Evolutionary conservation across 2,329 filamentous ascomycete species (phyloP), one percentile per base, ranked within the genome.

Genomic region (Talaromyces sp.): DNA sequence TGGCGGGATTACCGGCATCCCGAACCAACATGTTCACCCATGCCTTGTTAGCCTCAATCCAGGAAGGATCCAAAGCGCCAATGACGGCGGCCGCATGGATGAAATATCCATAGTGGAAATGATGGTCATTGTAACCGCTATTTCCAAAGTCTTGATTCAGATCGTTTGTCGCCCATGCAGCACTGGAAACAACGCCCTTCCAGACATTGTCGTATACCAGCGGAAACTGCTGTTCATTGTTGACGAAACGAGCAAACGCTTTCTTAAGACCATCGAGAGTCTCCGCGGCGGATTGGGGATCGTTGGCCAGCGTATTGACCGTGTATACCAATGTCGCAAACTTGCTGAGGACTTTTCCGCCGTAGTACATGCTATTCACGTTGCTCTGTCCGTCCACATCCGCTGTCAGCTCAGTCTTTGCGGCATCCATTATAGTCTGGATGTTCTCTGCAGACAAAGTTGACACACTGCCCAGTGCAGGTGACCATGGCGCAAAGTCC

Each of bases 331-430:
- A 78, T 17, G 80, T 79, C 0, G 88, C 90, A 72, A 91, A 92
- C 71, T 93, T 93, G 63, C 87, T 88, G 19, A 94, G 76, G 0
- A 86, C 88, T 80, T 93, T 97, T 66, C 94, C 94, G 66, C 89
- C 90, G 74, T 88, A 97, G 75, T 97, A 97, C 86, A 96, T 92
- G 41, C 91, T 96, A 70, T 93, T 84, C 38, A 90, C 79, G 64
- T 94, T 85, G 5, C 86, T 85, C 69, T 94, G 88, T 0, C 79
- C 77, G n/a, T 79, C 74, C 74, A 97, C 90, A 70, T 92, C 83
- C 74, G 94, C 88, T 0, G 84, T 82, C 0, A 96, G 78, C 72
- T 99, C 94, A 21, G 80, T 82, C n/a, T 81, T 79, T 1, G 91
- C 89, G 9, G 87, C 79, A 1, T 81, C 78, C 38, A 78, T 76